phyloP scores from a whole-genome alignment of 345 rosid species.

The Psidium guajava region DNA sequence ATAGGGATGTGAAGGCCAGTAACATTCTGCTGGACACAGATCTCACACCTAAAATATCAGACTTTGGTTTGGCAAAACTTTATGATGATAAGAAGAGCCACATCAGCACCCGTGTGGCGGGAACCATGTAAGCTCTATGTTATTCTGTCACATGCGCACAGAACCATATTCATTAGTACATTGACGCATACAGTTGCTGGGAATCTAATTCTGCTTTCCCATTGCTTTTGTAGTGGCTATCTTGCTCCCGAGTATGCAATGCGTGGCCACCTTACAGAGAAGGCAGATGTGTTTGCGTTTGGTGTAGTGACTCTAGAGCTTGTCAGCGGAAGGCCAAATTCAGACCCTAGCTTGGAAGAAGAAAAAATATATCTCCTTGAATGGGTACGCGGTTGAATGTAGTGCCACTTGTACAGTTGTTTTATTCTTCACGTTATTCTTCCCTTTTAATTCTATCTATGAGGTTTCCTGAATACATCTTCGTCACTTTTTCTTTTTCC shows the following conservation, averaged over 20 bases:
- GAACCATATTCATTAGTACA: not conserved
- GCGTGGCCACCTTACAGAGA: slow-evolving; percentile 67
- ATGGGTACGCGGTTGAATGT: slow-evolving; percentile 30
- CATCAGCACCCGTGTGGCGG: slow-evolving; percentile 52
- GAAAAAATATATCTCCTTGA: slow-evolving; percentile 58
- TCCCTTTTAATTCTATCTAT: not conserved
- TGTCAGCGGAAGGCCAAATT: slow-evolving; percentile 58
- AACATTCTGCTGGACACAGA: slow-evolving; percentile 38
- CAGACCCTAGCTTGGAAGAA: slow-evolving; percentile 27
- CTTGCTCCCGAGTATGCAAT: slow-evolving; percentile 72
- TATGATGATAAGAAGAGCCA: slow-evolving; percentile 44
- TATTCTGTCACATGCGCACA: not conserved
- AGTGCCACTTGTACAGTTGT: not conserved
- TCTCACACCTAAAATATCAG: slow-evolving; percentile 45
- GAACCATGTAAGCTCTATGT: slow-evolving; percentile 33
- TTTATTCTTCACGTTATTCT: not conserved
- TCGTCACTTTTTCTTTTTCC: not conserved
- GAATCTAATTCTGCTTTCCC: not conserved
- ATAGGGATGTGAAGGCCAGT: slow-evolving; percentile 48
- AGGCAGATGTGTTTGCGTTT: slow-evolving; percentile 59
- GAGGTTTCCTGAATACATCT: not conserved
- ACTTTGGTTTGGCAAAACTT: slow-evolving; percentile 54
- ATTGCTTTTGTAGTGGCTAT: slow-evolving; percentile 25
- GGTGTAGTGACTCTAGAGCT: slow-evolving; percentile 56
- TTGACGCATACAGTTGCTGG: not conserved